Evolutionary conservation across 2,329 filamentous ascomycete genomes (phyloP), one percentile per base, ranked within the genome.

Genomic region (Dothistroma septosporum): DNA sequence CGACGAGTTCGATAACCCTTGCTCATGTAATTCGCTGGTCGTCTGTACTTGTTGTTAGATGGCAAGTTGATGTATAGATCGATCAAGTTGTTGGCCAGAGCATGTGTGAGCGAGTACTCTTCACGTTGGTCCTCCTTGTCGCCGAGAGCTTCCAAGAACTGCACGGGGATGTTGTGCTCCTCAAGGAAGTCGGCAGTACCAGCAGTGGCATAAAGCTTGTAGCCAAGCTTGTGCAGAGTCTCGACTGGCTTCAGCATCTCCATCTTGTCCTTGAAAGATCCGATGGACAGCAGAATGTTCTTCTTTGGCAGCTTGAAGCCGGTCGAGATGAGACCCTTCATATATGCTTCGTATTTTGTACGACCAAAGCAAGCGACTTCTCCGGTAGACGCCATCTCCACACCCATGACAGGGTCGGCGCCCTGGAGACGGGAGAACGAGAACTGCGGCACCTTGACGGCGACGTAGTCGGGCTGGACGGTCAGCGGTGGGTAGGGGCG

Each of bases 41-140:
- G 87, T 70, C 94, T 87, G 83, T 95, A 99, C 76, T 92, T 90
- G 82, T 99, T 99, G 85, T 86, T 96, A 12, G 94, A 97, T n/a
- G 94, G 94, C 77, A 99, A 78, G 77, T 99, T 99, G 86, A 99
- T 97, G 81, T 99, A 99, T 62, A 99, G 80, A 76, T 97, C 93
- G 71, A 99, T 99, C 76, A 94, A 87, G 79, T 97, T 97, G 80
- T 96, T 97, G 61, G 93, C 90, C 77, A 99, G 80, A 80, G 97
- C 93, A 79, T 97, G 92, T 1, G 92, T 97, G 64, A 99, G 84
- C 9, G 94, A 99, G 80, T 96, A 99, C 78, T 99, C 94, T 0
- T 92, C 91, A 76, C 93, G 92, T 75, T 96, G 91, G 64, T 92
- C 88, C 68, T 92, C 89, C 65, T 88, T 86, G 50, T 35, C 31